phyloP scores from a whole-genome alignment of 2,329 filamentous ascomycete species.

The Remersonia thermophila region DNA sequence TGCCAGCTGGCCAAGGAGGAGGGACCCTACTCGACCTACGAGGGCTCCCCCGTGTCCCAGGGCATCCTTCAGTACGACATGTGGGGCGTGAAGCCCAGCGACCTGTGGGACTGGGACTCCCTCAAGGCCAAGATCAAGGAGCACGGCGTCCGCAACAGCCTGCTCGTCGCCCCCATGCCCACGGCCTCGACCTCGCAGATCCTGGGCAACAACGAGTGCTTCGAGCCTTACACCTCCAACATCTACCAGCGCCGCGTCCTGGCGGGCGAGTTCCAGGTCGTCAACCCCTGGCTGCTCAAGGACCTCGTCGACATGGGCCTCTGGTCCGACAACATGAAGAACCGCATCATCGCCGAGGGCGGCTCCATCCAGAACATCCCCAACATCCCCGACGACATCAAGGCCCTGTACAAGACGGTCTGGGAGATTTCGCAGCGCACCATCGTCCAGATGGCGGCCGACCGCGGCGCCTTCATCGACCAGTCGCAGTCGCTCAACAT shows the following conservation, averaged over 20 bases:
- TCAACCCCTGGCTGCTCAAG: slow-evolving; percentile 97
- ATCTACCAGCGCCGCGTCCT: slow-evolving; percentile 98
- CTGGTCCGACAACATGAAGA: slow-evolving; percentile 99
- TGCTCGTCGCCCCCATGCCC: slow-evolving; percentile 93
- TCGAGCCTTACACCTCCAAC: slow-evolving; percentile 99
- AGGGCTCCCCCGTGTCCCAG: slow-evolving; percentile 87
- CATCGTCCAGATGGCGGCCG: slow-evolving; percentile 94
- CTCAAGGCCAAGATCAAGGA: slow-evolving; percentile 87
- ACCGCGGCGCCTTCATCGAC: slow-evolving; percentile 96
- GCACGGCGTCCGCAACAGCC: slow-evolving; percentile 87
- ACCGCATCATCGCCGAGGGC: slow-evolving; percentile 95
- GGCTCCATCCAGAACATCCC: slow-evolving; percentile 95
- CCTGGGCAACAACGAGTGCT: slow-evolving; percentile 98
- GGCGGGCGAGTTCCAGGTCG: slow-evolving; percentile 97
- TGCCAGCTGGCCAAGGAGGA: slow-evolving; percentile 72
- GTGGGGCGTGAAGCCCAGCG: slow-evolving; percentile 88
- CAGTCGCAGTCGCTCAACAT: slow-evolving; percentile 99
- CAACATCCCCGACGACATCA: slow-evolving; percentile 92
- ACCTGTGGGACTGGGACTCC: slow-evolving; percentile 90
- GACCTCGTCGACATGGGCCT: slow-evolving; percentile 95
- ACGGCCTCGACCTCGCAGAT: slow-evolving; percentile 97
- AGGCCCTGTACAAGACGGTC: slow-evolving; percentile 96
- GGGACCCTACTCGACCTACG: slow-evolving; percentile 79
- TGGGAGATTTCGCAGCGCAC: slow-evolving; percentile 97
- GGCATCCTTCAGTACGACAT: slow-evolving; percentile 97